Evolutionary conservation across 2,329 filamentous ascomycete genomes (phyloP), one percentile per base, ranked within the genome.

Genomic region (Fusarium chlamydosporum): DNA sequence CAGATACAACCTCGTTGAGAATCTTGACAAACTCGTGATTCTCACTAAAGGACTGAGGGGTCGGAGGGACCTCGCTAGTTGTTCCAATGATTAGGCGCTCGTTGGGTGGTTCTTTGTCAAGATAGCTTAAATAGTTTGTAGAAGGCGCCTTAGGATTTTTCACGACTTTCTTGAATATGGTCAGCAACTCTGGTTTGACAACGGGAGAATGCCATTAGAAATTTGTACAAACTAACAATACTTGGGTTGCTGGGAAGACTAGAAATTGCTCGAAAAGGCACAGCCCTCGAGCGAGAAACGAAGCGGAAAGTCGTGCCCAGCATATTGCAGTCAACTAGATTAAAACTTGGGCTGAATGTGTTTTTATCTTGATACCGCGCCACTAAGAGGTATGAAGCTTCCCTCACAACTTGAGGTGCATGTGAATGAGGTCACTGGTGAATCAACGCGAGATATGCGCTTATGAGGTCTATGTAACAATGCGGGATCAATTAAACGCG

Each of bases 21-120:
- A 91, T 85, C 11, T 79, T 73, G n/a, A 88, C 74, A 75, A 92
- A 92, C 23, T 79, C 77, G 11, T 79, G 82, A 74, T 91, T 92
- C 72, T 87, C 84, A 23, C 76, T 79, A 73, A 92, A 89, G 23
- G 86, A 85, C 38, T 81, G 78, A 5, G 89, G 87, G 0, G 87
- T 89, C 1, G 89, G 89, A 3, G 88, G 88, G n/a, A 90, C 65
- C 16, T 79, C 72, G 7, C 84, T 86, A 0, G 88, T 86, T 3
- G 83, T 86, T 48, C 89, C 89, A 62, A 92, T 86, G 15, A 88
- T 83, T 20, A 91, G 79, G 29, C 76, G 75, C 7, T 80, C 75
- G 6, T 80, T 85, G 0, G 89, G 88, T 3, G 88, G 88, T 15
- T 82, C 77, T 38, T 84, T 85, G 37, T 87, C 82, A 60, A 91